Base-by-base conservation (phyloP, 2,329 filamentous ascomycete genomes). In the Chrysoporthe puriensis region DNA sequence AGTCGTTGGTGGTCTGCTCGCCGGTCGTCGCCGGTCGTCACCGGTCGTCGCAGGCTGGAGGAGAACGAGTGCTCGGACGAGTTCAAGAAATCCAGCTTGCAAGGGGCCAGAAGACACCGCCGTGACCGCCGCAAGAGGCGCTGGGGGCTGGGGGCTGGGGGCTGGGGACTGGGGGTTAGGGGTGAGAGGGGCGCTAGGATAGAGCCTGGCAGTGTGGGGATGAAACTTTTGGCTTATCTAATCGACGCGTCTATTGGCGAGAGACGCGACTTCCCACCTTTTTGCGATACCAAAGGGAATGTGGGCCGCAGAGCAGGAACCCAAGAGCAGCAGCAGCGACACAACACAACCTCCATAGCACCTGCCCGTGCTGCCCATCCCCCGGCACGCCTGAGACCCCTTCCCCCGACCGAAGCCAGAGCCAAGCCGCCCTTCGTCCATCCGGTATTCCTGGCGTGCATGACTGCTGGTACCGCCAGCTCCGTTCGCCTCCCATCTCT, bases 381-480 rank as follows among this genome's bases (percentile, higher is more conserved):
- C 26, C 26, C 26, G 26, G 26, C 26, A 26, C 26, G 26, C 26
- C 44, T 54, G 46, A 64, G 43, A 44, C 46, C 43, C 63, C 59
- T 56, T 56, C 42, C 26, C 21, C 26, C 26, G 6, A 26, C 43
- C 26, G 21, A 21, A 60, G 13, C 7, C 50, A 7, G 5, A n/a
- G 14, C 21, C 21, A 7, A 26, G 11, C 18, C 57, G 57, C 65
- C 63, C 57, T 32, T 62, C 50, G 21, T 36, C 40, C 26, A 26
- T 26, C 26, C 26, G 26, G 26, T 50, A 62, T 62, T 66, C 44
- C 42, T 63, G 59, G 67, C 52, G 54, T 74, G 72, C 58, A 75
- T 75, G 74, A 73, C 68, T 68, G 69, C 69, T 69, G 70, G 68
- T 54, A 50, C 66, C 43, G 46, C 65, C 50, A 60, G 65, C 64